Evolutionary conservation across 2,329 filamentous ascomycete genomes (phyloP), one percentile per base, ranked within the genome.

Genomic region (Penicillium sclerotiorum): DNA sequence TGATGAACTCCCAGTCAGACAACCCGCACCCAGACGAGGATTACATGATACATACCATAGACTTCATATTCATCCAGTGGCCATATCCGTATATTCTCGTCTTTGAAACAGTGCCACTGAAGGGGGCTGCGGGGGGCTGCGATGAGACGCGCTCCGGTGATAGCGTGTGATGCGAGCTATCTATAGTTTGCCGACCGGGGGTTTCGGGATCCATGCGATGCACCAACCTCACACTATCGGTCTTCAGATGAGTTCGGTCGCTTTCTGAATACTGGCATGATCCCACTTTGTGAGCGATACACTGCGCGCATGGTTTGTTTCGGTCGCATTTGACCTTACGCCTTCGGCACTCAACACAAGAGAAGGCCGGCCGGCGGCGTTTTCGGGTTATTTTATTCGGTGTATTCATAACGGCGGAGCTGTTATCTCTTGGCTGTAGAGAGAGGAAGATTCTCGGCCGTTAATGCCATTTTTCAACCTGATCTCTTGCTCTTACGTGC

Each of bases 271-370:
- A 64, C 13, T 32, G 22, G 13, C 46, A 49, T 12, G 49, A 38
- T n/a, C 27, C 32, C 22, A 35, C 27, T 12, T 51, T 40, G 20
- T 59, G 49, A 12, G 52, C 32, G 21, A 46, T 52, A 45, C 64
- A 63, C 27, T 64, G 57, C 22, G 47, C 22, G 37, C 65, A 66
- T 3, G 62, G 65, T 9, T 46, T 52, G 2, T 22, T 40, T 17
- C 64, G 62, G 27, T 69, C 62, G 47, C 66, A 69, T 48, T 55
- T 57, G 23, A 69, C 54, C 52, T 69, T 69, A 15, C 65, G 60
- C 5, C 65, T 62, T 7, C 64, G 58, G 36, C 65, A 69, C 43
- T 67, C 61, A 9, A 54, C 39, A 20, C 66, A 69, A 7, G 65
- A 61, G 21, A 53, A 41, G 7, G 64, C 52, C 2, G 59, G 53